Percentiles rank a stretch among this genome's conserved stretches.
Evolutionary conservation across 2,329 filamentous ascomycete genomes (phyloP).

Genomic region (Microsporum audouinii): DNA sequence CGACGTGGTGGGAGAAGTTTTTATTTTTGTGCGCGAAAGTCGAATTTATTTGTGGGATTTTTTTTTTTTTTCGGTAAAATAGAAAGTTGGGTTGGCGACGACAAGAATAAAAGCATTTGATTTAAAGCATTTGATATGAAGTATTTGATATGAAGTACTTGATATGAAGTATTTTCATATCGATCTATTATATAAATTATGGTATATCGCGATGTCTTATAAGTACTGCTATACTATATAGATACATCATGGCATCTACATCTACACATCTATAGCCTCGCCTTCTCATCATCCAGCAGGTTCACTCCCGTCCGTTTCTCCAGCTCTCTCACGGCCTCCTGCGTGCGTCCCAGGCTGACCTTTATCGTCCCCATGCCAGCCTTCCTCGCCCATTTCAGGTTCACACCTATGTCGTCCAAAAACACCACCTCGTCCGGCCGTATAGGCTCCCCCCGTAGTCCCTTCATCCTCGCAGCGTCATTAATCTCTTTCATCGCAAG

Average conservation of each 20-base stretch:
- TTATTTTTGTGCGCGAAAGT: constrained; percentile 15
- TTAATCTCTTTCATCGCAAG: constrained; percentile 58
- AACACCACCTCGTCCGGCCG: constrained; percentile 63
- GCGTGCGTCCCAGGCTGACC: constrained; percentile 65
- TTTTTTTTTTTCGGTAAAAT: constrained; percentile 24
- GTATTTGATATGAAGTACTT: too few relatives aligned
- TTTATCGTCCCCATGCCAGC: constrained; percentile 74
- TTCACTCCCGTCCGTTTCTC: constrained; percentile 61
- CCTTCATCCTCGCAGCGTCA: constrained; percentile 47
- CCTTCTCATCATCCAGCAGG: constrained; percentile 28
- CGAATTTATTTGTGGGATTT: constrained; percentile 28
- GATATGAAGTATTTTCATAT: too few relatives aligned
- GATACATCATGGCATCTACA: neutral
- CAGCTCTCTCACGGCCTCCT: constrained; percentile 69
- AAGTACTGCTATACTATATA: neutral
- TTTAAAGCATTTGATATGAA: too few relatives aligned
- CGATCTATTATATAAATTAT: too few relatives aligned
- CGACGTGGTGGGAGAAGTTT: constrained; percentile 23
- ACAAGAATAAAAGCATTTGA: neutral
- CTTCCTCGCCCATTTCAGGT: constrained; percentile 66
- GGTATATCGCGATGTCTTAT: too few relatives aligned
- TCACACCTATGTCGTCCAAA: constrained; percentile 88
- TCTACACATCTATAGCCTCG: constrained; percentile 22
- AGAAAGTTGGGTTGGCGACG: constrained; percentile 30
- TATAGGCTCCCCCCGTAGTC: constrained; percentile 41